Conservation (phyloP, 1,139 yeast genomes). For the Starmera stellimalicola region DNA sequence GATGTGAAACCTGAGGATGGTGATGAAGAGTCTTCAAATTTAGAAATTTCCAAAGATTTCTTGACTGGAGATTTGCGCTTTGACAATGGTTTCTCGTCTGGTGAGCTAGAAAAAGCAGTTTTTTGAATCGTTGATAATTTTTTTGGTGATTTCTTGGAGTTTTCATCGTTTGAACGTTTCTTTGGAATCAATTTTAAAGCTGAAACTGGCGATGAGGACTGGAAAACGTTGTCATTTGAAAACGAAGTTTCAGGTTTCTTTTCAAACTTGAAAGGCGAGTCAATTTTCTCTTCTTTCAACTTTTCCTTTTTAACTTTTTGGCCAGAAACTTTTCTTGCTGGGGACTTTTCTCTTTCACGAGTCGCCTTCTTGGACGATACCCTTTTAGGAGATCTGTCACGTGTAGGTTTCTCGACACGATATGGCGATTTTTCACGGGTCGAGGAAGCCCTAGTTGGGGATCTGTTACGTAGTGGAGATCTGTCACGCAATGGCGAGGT, state of each 20-base stretch:
- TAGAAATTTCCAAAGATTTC: conserved; percentile 14
- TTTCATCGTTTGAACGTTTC: conserved; percentile 14
- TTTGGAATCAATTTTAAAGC: conserved; percentile 12
- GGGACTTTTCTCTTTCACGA: conserved; percentile 10
- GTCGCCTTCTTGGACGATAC: background rate
- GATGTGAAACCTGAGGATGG: conserved; percentile 4
- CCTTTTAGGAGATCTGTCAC: background rate
- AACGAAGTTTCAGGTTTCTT: conserved; percentile 23
- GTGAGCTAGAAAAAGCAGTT: conserved; percentile 19
- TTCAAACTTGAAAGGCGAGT: conserved; percentile 11
- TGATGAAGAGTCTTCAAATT: conserved; percentile 14
- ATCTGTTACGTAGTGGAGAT: background rate
- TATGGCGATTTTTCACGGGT: background rate
- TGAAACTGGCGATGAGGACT: conserved; percentile 20
- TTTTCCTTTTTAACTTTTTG: background rate
- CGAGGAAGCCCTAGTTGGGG: background rate
- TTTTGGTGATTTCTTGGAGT: conserved; percentile 9
- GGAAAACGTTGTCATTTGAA: conserved; percentile 33
- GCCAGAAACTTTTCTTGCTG: conserved; percentile 6
- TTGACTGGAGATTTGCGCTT: conserved; percentile 14
- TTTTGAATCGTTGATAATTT: conserved; percentile 9
- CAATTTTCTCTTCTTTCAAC: background rate
- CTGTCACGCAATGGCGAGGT: conserved; percentile 9
- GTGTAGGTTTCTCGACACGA: background rate
- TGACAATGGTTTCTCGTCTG: conserved; percentile 4